Conservation (phyloP, 2,329 filamentous ascomycete genomes). For the Hypoxylon sp. region DNA sequence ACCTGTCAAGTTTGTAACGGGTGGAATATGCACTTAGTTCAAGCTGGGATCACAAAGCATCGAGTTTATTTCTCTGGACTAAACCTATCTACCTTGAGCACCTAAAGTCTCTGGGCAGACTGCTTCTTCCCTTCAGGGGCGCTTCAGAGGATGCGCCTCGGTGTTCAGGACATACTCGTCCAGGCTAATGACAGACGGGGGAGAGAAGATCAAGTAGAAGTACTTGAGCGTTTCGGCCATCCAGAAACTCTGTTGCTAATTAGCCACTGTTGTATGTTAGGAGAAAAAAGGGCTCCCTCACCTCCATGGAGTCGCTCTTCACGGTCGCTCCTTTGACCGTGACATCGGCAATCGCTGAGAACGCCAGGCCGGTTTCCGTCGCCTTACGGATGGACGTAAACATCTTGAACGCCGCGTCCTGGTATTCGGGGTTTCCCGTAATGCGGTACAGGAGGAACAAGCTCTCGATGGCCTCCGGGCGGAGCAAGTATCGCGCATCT, state of each 20-base stretch:
- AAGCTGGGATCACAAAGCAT: not conserved
- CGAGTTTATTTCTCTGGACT: not conserved
- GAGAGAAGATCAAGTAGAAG: constrained; percentile 74
- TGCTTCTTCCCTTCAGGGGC: constrained; percentile 8
- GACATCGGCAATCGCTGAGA: constrained; percentile 57
- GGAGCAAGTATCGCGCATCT: constrained; percentile 57
- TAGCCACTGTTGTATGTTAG: constrained; percentile 44
- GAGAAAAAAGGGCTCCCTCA: constrained; percentile 10
- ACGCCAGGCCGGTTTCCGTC: constrained; percentile 55
- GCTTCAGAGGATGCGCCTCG: constrained; percentile 55
- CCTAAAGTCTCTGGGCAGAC: too few species aligned
- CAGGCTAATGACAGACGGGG: constrained; percentile 66
- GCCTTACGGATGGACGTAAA: constrained; percentile 52
- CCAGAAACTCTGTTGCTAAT: constrained; percentile 72
- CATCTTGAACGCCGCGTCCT: constrained; percentile 62
- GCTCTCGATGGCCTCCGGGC: constrained; percentile 60
- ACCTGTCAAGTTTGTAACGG: too few species aligned
- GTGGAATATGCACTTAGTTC: too few species aligned
- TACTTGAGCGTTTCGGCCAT: constrained; percentile 79
- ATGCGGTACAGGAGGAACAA: constrained; percentile 62
- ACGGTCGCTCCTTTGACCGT: constrained; percentile 54
- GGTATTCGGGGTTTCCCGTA: constrained; percentile 55
- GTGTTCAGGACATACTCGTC: constrained; percentile 72
- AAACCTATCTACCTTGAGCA: not conserved
- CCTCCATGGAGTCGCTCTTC: constrained; percentile 40